Conservation (phyloP, 2,329 filamentous ascomycete species). For the Xylariaceae sp. region DNA sequence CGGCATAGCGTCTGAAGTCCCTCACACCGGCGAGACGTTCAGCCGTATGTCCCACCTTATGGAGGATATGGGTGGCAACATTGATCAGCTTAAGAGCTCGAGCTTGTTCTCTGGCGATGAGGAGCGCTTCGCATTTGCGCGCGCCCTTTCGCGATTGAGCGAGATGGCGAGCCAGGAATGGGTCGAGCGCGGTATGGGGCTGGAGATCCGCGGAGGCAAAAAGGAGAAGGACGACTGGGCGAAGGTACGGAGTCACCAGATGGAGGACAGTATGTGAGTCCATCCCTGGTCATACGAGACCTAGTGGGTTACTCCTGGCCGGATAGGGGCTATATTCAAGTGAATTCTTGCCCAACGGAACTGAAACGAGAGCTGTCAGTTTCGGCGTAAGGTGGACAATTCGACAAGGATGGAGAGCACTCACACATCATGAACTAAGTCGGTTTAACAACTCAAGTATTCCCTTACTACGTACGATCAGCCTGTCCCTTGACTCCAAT, state of each 20-base stretch:
- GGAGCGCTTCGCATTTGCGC: conserved; percentile 91
- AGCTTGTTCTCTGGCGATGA: conserved; percentile 91
- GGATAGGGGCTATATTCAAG: background rate
- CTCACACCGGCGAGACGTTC: conserved; percentile 35
- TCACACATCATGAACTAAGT: background rate
- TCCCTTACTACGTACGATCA: background rate
- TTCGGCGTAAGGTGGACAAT: background rate
- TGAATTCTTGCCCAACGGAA: conserved; percentile 2
- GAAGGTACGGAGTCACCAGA: conserved; percentile 60
- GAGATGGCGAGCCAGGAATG: conserved; percentile 96
- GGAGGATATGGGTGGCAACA: conserved; percentile 82
- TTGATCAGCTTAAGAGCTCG: conserved; percentile 76
- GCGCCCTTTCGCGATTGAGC: conserved; percentile 74
- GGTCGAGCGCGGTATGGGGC: conserved; percentile 75
- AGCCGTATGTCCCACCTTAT: conserved; percentile 75
- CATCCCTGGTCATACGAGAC: background rate
- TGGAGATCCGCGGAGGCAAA: conserved; percentile 61
- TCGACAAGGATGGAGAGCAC: background rate
- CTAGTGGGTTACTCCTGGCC: background rate
- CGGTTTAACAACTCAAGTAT: background rate
- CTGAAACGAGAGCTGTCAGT: background rate
- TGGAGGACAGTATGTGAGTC: conserved; percentile 60
- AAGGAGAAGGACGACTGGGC: conserved; percentile 60
- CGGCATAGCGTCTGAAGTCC: conserved; percentile 39
- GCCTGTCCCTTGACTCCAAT: background rate